Conservation (phyloP, 1,284 basidiomycete genomes). For the Leccinum ponderosum region DNA sequence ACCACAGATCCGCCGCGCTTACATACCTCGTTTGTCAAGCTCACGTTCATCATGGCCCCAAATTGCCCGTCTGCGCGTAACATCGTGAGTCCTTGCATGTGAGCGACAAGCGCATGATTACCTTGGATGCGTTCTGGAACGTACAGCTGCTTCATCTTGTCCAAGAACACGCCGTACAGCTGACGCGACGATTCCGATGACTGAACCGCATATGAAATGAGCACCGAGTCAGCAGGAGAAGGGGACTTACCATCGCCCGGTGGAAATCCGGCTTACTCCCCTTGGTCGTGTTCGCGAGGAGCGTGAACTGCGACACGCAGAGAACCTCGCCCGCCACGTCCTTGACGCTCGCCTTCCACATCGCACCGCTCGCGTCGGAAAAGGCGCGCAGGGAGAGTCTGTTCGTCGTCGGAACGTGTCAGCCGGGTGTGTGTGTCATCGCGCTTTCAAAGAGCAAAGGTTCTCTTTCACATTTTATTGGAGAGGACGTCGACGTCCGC, state of each 20-base stretch:
- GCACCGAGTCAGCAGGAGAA: not conserved
- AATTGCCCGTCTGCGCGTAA: constrained; percentile 74
- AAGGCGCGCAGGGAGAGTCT: constrained; percentile 77
- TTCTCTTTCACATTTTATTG: constrained; percentile 72
- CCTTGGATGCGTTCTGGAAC: constrained; percentile 78
- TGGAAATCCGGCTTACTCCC: constrained; percentile 92
- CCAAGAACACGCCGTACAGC: constrained; percentile 73
- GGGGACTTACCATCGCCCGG: constrained; percentile 70
- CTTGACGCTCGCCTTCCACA: constrained; percentile 85
- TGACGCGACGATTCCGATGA: constrained; percentile 63
- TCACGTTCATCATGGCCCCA: constrained; percentile 93
- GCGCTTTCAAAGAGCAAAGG: constrained; percentile 6
- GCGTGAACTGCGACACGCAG: constrained; percentile 91
- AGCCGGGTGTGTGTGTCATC: not conserved
- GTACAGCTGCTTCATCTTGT: constrained; percentile 65
- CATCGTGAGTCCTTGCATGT: not conserved
- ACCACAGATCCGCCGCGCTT: not conserved
- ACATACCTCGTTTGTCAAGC: constrained; percentile 79
- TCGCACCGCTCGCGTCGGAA: constrained; percentile 55
- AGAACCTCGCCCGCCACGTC: constrained; percentile 86
- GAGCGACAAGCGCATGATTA: constrained; percentile 25
- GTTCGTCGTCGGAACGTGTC: constrained; percentile 8
- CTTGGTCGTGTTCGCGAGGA: constrained; percentile 83
- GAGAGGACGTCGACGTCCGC: constrained; percentile 69
- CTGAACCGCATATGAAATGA: constrained; percentile 38